Base-by-base conservation (phyloP, 306 rosid genomes). In the Mimosa bimucronata region DNA sequence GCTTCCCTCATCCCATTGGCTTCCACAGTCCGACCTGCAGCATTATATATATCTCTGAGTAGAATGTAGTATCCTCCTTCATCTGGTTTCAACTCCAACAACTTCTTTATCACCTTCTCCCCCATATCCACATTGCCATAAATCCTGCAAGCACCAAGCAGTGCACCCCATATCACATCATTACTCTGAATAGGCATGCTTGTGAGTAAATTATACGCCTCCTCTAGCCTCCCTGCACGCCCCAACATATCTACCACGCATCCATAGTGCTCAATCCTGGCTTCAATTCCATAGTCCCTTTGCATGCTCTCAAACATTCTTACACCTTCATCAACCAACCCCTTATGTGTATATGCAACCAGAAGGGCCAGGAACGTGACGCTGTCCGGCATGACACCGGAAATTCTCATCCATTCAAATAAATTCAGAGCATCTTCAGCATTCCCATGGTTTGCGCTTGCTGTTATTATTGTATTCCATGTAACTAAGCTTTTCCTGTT, bases 211-310 rank as follows among this genome's bases (percentile, higher is more conserved):
- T 45, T 60, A 73, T 87, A 85, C 40, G 91, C 92, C 85, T 88
- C 94, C 66, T 86, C 89, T n/a, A 88, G 69, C 44, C 87, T 80
- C 52, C 94, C 94, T 42, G 92, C 88, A 75, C 82, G 88, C 46
- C 94, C 92, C 45, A 90, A 78, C 92, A 88, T 85, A 75, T 90
- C 91, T 6, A 87, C 89, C 86, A 87, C 31, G 8, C 88, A 87
- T 2, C 92, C 88, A 16, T 90, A 90, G 79, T 90, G 94, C 85
- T 87, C 94, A 42, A 90, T 80, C 26, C 83, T 38, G 6, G 92
- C 85, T 80, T 83, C 78, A 44, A 88, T 74, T 53, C 85, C 72
- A 30, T 85, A 83, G 45, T 87, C 84, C 53, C 68, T 85, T 46
- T 84, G 79, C 91, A 90, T 87, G 71, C 89, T 83, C 76, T 79